phyloP scores from a whole-genome alignment of 1,139 yeast genomes.

The Saccharomyces hybrid region DNA sequence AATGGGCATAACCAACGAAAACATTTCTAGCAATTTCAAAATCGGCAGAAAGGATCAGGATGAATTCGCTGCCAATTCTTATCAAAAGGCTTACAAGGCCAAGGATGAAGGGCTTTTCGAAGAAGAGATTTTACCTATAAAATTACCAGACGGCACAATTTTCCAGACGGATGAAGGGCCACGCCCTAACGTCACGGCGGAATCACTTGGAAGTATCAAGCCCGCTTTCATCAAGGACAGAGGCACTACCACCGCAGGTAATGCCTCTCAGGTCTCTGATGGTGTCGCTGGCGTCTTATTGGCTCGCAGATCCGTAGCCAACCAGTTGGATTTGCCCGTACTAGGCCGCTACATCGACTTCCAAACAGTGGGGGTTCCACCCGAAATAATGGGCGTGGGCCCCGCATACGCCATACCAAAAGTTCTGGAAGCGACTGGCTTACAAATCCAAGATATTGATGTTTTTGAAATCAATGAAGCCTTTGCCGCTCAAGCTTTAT shows the following conservation, averaged over 20 bases:
- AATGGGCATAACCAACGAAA: constrained; percentile 88
- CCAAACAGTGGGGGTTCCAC: constrained; percentile 83
- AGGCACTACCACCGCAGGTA: constrained; percentile 91
- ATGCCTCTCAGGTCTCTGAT: constrained; percentile 90
- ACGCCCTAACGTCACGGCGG: constrained; percentile 76
- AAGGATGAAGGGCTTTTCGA: constrained; percentile 60
- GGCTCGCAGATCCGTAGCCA: constrained; percentile 81
- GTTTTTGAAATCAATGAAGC: constrained; percentile 91
- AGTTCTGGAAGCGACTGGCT: constrained; percentile 57
- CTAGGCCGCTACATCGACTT: constrained; percentile 73
- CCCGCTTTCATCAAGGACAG: constrained; percentile 82
- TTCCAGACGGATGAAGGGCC: constrained; percentile 87
- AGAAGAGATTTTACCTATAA: constrained; percentile 77
- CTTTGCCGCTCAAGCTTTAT: constrained; percentile 88
- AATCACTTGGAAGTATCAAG: constrained; percentile 59
- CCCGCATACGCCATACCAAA: constrained; percentile 91
- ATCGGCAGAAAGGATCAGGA: constrained; percentile 73
- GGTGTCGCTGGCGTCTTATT: constrained; percentile 90
- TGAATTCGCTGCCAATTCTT: constrained; percentile 76
- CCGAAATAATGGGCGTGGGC: constrained; percentile 95
- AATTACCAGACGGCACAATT: constrained; percentile 31
- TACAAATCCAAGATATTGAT: constrained; percentile 57
- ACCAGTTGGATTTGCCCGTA: constrained; percentile 56
- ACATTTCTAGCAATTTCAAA: constrained; percentile 54
- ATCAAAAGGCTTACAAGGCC: constrained; percentile 74